phyloP scores from a whole-genome alignment of 2,329 filamentous ascomycete genomes.

The Talaromyces verruculosus region DNA sequence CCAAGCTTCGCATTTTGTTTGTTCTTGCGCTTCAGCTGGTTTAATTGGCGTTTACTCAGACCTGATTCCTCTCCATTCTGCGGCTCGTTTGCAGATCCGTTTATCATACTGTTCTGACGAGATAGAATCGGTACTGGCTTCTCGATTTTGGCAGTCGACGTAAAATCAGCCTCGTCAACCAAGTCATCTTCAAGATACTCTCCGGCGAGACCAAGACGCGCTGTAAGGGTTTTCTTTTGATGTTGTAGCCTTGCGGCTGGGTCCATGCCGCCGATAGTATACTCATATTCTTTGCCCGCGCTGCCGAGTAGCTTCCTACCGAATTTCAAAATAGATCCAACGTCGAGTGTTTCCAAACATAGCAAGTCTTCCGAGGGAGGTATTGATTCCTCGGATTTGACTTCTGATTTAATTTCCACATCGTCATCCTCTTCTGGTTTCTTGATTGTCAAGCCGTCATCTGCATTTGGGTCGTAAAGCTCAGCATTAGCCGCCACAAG shows the following conservation, averaged over 20 bases:
- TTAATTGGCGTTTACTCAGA: conserved; percentile 89
- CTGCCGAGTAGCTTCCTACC: conserved; percentile 82
- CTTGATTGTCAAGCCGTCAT: conserved; percentile 56
- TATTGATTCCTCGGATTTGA: conserved; percentile 27
- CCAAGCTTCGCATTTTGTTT: conserved; percentile 88
- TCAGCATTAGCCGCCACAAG: conserved; percentile 90
- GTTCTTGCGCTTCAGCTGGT: conserved; percentile 89
- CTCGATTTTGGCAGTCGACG: conserved; percentile 53
- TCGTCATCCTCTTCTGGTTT: conserved; percentile 51
- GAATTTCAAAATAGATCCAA: conserved; percentile 75
- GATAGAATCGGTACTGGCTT: conserved; percentile 47
- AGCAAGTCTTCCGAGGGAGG: conserved; percentile 61
- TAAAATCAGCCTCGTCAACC: conserved; percentile 62
- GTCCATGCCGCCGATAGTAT: conserved; percentile 76
- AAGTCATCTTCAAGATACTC: conserved; percentile 84
- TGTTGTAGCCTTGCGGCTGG: conserved; percentile 77
- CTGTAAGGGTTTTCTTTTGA: conserved; percentile 83
- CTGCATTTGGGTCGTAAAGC: conserved; percentile 81
- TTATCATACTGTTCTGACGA: conserved; percentile 47
- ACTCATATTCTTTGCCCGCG: conserved; percentile 79
- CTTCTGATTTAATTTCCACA: conserved; percentile 41
- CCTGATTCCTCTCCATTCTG: conserved; percentile 64
- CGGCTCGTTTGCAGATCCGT: conserved; percentile 49
- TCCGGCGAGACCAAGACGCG: conserved; percentile 79
- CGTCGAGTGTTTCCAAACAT: conserved; percentile 71